phyloP scores from a whole-genome alignment of 768 basidiomycete species.

The Phanerochaete carnosa region DNA sequence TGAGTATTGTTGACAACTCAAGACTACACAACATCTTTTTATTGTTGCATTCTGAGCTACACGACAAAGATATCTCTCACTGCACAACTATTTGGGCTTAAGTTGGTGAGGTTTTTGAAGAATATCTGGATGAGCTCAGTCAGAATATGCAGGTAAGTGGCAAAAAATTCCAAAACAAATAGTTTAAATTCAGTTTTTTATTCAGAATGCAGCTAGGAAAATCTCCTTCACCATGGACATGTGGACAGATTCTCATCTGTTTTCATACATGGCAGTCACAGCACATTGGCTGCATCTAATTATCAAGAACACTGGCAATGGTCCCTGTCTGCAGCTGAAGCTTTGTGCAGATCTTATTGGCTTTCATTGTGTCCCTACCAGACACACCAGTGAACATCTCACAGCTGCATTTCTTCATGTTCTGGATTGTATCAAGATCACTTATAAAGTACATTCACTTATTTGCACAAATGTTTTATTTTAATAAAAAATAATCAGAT shows the following conservation, averaged over 20 bases:
- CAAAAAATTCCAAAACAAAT: neutral
- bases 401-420: slow-evolving; percentile 30
- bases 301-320: neutral
- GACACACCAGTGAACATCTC: slow-evolving; percentile 36
- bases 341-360: slow-evolving; percentile 34
- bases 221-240: slow-evolving; percentile 34
- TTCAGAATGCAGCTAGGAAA: slow-evolving; percentile 29
- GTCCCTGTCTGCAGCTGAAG: neutral
- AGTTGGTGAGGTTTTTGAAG: neutral
- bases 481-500: slow-evolving; percentile 27
- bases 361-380: slow-evolving; percentile 34
- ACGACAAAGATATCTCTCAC: slow-evolving; percentile 27
- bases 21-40: slow-evolving; percentile 27
- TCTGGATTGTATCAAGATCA: slow-evolving; percentile 27
- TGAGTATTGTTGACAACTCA: slow-evolving; percentile 25
- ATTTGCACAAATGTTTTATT: neutral
- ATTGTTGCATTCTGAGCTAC: slow-evolving; percentile 19
- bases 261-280: slow-evolving; percentile 41
- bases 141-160: slow-evolving; percentile 1
- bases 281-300: slow-evolving; percentile 30
- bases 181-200: neutral
- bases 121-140: neutral
- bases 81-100: slow-evolving; percentile 15
- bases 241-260: slow-evolving; percentile 31
- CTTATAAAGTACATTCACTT: slow-evolving; percentile 23